These are phyloP conservation scores for Elsinoe ampelina DNA, from an alignment of 2,329 filamentous ascomycete genomes.

Conservation along the genomic window DNA sequence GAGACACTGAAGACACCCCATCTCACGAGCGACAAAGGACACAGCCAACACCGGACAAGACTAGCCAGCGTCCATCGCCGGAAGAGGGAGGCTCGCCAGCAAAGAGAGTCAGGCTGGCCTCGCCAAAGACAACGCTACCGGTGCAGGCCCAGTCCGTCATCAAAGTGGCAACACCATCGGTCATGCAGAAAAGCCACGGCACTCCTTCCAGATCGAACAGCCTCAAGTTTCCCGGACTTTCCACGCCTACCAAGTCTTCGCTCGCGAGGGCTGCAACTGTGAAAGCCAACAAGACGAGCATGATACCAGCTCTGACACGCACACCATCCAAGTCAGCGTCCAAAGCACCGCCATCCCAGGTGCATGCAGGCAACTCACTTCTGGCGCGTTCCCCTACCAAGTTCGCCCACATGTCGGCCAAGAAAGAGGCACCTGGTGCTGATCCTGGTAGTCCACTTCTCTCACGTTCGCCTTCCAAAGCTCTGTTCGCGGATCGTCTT, in stretches of 20 bases:
- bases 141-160: conserved; percentile 21
- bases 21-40: conserved; percentile 21
- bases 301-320: conserved; percentile 22
- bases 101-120: conserved; percentile 56
- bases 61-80: conserved; percentile 17
- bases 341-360: conserved; percentile 12
- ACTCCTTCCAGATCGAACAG: background rate
- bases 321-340: conserved; percentile 19
- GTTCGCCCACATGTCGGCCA: conserved; percentile 16
- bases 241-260: conserved; percentile 70
- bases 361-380: conserved; percentile 20
- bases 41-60: conserved; percentile 30
- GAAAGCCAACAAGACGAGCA: conserved; percentile 33
- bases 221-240: conserved; percentile 46
- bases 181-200: background rate
- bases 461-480: conserved; percentile 21
- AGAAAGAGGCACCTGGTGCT: conserved; percentile 12
- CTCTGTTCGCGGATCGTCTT: conserved; percentile 1
- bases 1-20: background rate
- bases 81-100: conserved; percentile 36
- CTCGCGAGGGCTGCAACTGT: conserved; percentile 51
- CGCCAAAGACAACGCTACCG: background rate
- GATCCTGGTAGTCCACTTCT: conserved; percentile 20
- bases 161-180: conserved; percentile 10
- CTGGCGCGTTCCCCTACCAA: conserved; percentile 21